Percentiles rank a stretch among this genome's conserved stretches.
phyloP scores from a whole-genome alignment of 495 filamentous ascomycete genomes.

The Echria macrotheca region DNA sequence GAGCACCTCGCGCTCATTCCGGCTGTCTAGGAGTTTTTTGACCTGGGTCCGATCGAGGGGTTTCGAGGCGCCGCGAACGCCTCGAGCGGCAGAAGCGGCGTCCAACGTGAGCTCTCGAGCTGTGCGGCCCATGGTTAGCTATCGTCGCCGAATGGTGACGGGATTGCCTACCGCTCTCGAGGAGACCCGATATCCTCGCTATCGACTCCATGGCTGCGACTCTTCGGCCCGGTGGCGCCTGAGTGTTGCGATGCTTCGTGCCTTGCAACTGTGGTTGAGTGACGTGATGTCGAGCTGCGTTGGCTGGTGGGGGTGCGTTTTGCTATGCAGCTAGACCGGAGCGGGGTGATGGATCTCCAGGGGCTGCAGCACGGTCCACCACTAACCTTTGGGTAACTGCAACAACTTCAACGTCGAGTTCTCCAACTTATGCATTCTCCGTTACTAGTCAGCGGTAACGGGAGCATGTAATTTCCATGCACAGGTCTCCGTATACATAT shows the following conservation, averaged over 20 bases:
- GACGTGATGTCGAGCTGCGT: constrained; percentile 36
- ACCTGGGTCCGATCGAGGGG: constrained; percentile 60
- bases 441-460: too few species aligned
- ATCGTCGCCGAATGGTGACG: too few species aligned
- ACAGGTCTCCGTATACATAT: too few species aligned
- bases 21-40: constrained; percentile 90
- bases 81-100: constrained; percentile 75
- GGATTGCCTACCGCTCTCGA: constrained; percentile 86
- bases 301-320: too few species aligned
- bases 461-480: too few species aligned
- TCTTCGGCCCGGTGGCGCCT: background rate
- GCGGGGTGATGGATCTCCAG: constrained; percentile 2
- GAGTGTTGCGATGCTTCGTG: background rate
- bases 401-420: too few species aligned
- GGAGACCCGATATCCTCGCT: constrained; percentile 81
- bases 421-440: too few species aligned
- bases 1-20: constrained; percentile 86
- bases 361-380: too few species aligned
- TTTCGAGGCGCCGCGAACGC: constrained; percentile 43
- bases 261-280: constrained; percentile 20
- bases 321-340: constrained; percentile 24
- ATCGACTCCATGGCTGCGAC: constrained; percentile 75
- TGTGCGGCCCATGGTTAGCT: constrained; percentile 29
- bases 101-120: constrained; percentile 95
- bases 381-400: too few species aligned